phyloP scores from a whole-genome alignment of 371 early-diverging fungal species.

The Circinella minor region DNA sequence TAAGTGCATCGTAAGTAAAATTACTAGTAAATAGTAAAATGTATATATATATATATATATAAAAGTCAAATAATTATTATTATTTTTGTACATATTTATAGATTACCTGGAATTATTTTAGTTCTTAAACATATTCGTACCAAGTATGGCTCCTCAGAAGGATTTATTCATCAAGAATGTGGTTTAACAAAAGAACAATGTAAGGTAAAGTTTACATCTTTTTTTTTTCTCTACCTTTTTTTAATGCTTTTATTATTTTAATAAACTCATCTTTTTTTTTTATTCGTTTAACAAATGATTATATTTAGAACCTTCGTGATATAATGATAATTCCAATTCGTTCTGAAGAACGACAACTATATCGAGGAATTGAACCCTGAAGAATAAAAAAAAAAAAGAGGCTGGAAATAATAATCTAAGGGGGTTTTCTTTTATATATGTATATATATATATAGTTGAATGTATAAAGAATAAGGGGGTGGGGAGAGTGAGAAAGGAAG shows the following conservation, averaged over 20 bases:
- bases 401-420: not conserved
- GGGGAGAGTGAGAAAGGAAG: too few relatives aligned
- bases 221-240: not conserved
- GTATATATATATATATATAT: not conserved
- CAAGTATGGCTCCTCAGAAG: conserved; percentile 16
- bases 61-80: not conserved
- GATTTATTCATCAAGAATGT: conserved; percentile 8
- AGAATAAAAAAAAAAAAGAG: not conserved
- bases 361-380: conserved; percentile 5
- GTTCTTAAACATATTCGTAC: not conserved
- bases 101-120: conserved; percentile 1
- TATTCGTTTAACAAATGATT: not conserved
- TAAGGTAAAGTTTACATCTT: not conserved
- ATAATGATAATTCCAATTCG: not conserved
- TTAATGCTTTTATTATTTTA: not conserved
- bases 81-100: not conserved
- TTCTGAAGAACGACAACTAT: conserved; percentile 2
- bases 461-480: too few relatives aligned
- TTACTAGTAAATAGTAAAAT: not conserved
- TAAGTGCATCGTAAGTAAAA: not conserved
- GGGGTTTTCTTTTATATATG: not conserved
- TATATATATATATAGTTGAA: too few relatives aligned
- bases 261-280: not conserved
- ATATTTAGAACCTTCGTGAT: not conserved
- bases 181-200: not conserved